Conservation (phyloP, 2,329 filamentous ascomycete species). For the Talaromyces verruculosus region DNA sequence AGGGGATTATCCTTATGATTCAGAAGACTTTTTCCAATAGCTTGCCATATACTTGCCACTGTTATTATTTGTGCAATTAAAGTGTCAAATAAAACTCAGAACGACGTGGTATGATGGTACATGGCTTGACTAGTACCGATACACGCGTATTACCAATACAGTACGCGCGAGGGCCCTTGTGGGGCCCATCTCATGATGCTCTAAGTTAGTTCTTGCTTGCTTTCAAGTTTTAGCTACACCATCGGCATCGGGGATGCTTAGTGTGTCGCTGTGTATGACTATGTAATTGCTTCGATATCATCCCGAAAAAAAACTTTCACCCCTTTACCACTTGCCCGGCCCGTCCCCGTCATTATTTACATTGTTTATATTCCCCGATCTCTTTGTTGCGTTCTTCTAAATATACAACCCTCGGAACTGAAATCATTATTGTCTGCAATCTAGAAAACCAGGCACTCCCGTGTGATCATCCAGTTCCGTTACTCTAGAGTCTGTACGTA, state of each 20-base stretch:
- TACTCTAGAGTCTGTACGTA: neutral
- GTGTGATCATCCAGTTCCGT: neutral
- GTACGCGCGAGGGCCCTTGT: neutral
- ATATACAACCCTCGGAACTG: neutral
- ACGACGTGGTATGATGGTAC: neutral
- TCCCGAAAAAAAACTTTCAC: neutral
- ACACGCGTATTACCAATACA: neutral
- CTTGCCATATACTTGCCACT: neutral
- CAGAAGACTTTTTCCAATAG: neutral
- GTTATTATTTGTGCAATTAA: too few relatives aligned
- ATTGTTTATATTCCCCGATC: neutral
- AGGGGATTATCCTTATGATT: neutral
- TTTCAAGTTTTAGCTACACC: neutral
- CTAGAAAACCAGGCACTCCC: constrained; percentile 1
- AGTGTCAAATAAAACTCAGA: neutral
- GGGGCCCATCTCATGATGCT: constrained; percentile 2
- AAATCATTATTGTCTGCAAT: neutral
- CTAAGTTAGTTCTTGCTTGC: neutral
- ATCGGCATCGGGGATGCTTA: neutral
- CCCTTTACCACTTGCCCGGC: neutral
- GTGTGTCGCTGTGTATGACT: neutral
- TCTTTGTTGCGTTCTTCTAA: neutral
- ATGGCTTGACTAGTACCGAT: neutral
- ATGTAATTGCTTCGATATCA: neutral
- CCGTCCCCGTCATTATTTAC: neutral